phyloP scores from a whole-genome alignment of 2,329 filamentous ascomycete genomes.

The Cordyceps tenuipes region DNA sequence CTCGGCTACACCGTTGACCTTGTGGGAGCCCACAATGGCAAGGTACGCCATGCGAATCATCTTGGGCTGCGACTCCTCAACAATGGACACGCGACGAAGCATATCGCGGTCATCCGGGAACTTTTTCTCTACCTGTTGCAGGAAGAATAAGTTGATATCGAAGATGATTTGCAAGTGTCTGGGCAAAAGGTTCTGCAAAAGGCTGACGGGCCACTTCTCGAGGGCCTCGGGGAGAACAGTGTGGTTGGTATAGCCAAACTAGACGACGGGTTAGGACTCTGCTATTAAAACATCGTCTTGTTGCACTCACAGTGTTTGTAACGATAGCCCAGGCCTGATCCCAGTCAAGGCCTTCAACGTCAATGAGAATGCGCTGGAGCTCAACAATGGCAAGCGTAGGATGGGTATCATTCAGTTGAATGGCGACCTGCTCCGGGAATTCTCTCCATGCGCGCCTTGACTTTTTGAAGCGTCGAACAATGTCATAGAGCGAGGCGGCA shows the following conservation, averaged over 20 bases:
- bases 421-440: conserved; percentile 90
- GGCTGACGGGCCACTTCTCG: conserved; percentile 95
- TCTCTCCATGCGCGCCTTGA: conserved; percentile 82
- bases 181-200: conserved; percentile 87
- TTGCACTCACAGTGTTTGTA: conserved; percentile 49
- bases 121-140: conserved; percentile 80
- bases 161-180: conserved; percentile 96
- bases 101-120: conserved; percentile 88
- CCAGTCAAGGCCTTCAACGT: conserved; percentile 88
- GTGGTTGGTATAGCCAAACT: conserved; percentile 97
- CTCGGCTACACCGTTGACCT: conserved; percentile 97
- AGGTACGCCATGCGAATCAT: conserved; percentile 97
- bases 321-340: conserved; percentile 84
- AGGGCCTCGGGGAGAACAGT: conserved; percentile 93
- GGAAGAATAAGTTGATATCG: conserved; percentile 92
- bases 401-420: conserved; percentile 97
- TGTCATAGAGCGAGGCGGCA: conserved; percentile 90
- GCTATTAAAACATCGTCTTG: not conserved
- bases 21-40: conserved; percentile 94
- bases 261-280: conserved; percentile 9
- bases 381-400: conserved; percentile 95
- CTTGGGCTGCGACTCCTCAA: conserved; percentile 93
- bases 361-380: conserved; percentile 83
- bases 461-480: conserved; percentile 97
- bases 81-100: conserved; percentile 82